phyloP scores from a whole-genome alignment of 2,329 filamentous ascomycete genomes.

The Drechslera avenae region DNA sequence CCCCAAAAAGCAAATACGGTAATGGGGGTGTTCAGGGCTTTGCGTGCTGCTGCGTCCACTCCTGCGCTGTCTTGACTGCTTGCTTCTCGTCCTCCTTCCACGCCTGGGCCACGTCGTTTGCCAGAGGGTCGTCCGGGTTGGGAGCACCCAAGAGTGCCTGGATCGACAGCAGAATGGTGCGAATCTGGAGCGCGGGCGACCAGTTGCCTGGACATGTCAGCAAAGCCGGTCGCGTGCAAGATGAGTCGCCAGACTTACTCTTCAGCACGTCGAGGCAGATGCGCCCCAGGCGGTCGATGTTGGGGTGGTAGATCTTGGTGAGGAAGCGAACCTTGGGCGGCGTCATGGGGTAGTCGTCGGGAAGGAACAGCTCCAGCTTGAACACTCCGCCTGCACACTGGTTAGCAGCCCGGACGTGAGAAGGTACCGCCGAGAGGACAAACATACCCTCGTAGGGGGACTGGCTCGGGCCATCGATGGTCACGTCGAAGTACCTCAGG shows the following conservation, averaged over 20 bases:
- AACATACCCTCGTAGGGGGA: conserved; percentile 92
- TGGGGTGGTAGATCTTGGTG: conserved; percentile 99
- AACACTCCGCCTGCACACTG: conserved; percentile 73
- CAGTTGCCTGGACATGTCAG: conserved; percentile 75
- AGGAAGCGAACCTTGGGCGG: conserved; percentile 98
- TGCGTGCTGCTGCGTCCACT: conserved; percentile 89
- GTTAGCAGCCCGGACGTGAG: conserved; percentile 11
- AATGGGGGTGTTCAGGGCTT: conserved; percentile 30
- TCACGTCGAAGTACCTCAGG: conserved; percentile 96
- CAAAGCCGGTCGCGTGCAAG: background rate
- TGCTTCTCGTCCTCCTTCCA: conserved; percentile 97
- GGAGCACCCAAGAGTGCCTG: conserved; percentile 94
- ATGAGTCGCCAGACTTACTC: conserved; percentile 62
- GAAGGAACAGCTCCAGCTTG: conserved; percentile 95
- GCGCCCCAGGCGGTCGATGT: conserved; percentile 95
- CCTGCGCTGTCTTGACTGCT: conserved; percentile 87
- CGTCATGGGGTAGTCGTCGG: conserved; percentile 99
- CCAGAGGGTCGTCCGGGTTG: conserved; percentile 97
- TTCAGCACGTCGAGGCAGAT: conserved; percentile 98
- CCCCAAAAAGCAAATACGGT: background rate
- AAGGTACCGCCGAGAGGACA: background rate
- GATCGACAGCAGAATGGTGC: conserved; percentile 97
- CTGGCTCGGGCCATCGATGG: conserved; percentile 87
- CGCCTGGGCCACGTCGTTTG: conserved; percentile 94
- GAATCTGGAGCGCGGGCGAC: conserved; percentile 96